Percentiles rank a stretch among this genome's conserved stretches.
Conservation (phyloP, 1,284 basidiomycete species). For the Ustilago crameri region DNA sequence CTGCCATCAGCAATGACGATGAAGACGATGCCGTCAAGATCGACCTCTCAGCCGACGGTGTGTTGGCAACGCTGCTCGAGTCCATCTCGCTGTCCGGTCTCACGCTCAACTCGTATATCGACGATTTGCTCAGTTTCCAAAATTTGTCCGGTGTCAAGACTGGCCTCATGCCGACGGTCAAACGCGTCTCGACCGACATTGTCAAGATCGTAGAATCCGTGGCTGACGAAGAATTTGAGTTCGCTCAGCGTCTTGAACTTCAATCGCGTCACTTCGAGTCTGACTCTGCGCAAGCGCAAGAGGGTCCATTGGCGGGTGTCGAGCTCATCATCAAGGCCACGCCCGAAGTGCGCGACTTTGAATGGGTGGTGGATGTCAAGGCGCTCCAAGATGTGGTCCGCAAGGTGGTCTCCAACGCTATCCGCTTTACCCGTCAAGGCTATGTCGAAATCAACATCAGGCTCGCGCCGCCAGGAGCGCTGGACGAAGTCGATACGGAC, state of each 20-base stretch:
- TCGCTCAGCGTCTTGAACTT: slow-evolving; percentile 42
- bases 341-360: slow-evolving; percentile 23
- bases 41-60: slow-evolving; percentile 44
- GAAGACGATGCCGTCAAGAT: slow-evolving; percentile 31
- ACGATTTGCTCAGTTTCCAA: slow-evolving; percentile 60
- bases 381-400: slow-evolving; percentile 45
- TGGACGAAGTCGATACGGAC: slow-evolving; percentile 20
- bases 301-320: slow-evolving; percentile 22
- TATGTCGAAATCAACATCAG: slow-evolving; percentile 43
- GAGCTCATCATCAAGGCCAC: slow-evolving; percentile 52
- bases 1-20: slow-evolving; percentile 25
- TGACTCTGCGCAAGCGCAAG: slow-evolving; percentile 4
- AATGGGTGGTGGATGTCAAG: slow-evolving; percentile 33
- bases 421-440: slow-evolving; percentile 49
- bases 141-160: slow-evolving; percentile 42
- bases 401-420: slow-evolving; percentile 54
- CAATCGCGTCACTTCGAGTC: slow-evolving; percentile 28
- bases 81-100: slow-evolving; percentile 50
- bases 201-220: slow-evolving; percentile 48
- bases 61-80: slow-evolving; percentile 49
- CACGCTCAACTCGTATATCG: slow-evolving; percentile 55
- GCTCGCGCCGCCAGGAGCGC: slow-evolving; percentile 13
- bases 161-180: background rate
- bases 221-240: slow-evolving; percentile 52
- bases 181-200: slow-evolving; percentile 25